These are phyloP conservation scores for Blechomonas ayalai DNA, from an alignment of 208 protist species.

Conservation along the genomic window DNA sequence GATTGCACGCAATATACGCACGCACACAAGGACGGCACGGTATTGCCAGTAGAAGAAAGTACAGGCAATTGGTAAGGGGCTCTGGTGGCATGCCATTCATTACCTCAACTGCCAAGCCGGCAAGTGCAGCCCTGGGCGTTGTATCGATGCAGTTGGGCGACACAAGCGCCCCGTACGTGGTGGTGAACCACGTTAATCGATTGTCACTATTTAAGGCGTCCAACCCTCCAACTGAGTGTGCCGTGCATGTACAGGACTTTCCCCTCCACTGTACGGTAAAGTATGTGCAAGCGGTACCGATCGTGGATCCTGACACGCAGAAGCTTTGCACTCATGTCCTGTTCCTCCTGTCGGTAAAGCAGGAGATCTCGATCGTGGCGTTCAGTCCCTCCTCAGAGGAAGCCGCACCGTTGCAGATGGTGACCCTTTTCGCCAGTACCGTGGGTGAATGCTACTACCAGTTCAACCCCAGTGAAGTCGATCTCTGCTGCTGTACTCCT, in stretches of 20 bases:
- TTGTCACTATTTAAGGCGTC: slow-evolving; percentile 38
- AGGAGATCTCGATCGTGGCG: slow-evolving; percentile 57
- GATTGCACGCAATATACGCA: too few species aligned
- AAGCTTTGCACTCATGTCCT: slow-evolving; percentile 37
- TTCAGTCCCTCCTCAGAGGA: slow-evolving; percentile 8
- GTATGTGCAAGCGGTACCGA: slow-evolving; percentile 47
- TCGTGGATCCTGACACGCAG: slow-evolving; percentile 23
- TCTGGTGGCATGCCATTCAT: slow-evolving; percentile 34
- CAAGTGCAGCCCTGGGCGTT: slow-evolving; percentile 38
- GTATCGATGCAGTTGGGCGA: slow-evolving; percentile 31
- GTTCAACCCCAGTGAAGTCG: slow-evolving; percentile 38
- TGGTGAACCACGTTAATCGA: slow-evolving; percentile 42
- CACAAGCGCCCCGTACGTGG: slow-evolving; percentile 13
- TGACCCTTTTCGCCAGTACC: slow-evolving; percentile 54
- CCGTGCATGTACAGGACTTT: slow-evolving; percentile 41
- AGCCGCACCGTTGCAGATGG: slow-evolving; percentile 16
- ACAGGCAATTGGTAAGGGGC: too few species aligned
- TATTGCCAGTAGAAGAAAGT: too few species aligned
- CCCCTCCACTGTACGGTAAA: slow-evolving; percentile 53
- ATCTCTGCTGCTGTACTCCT: slow-evolving; percentile 34
- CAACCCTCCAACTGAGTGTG: background rate
- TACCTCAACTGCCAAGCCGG: slow-evolving; percentile 38
- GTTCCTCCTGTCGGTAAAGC: slow-evolving; percentile 71
- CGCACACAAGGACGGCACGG: too few species aligned
- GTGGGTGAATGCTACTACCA: slow-evolving; percentile 56